Conservation (phyloP, 768 basidiomycete genomes). For the Naganishia kalamii region DNA sequence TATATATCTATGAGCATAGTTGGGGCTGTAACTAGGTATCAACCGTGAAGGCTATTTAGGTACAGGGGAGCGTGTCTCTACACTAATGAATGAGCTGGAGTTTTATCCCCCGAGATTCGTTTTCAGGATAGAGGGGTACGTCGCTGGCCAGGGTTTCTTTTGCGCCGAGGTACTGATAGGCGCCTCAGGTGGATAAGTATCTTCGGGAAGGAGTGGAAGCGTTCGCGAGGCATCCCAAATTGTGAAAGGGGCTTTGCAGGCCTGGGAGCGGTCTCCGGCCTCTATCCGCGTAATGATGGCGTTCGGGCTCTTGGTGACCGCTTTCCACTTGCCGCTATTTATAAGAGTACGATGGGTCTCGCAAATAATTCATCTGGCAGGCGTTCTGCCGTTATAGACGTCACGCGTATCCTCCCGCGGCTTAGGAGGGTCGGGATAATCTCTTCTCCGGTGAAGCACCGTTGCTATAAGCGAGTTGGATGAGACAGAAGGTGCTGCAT, state of each 20-base stretch:
- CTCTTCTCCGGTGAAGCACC: slow-evolving; percentile 6
- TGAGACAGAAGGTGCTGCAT: too few species aligned
- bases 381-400: background rate
- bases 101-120: background rate
- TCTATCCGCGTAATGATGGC: background rate
- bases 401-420: background rate
- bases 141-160: background rate
- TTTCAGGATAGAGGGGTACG: background rate
- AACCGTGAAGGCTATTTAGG: too few species aligned
- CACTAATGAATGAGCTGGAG: background rate
- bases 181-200: background rate
- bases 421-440: background rate
- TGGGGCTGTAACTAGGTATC: too few species aligned
- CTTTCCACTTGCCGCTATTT: background rate
- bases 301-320: background rate
- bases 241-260: background rate
- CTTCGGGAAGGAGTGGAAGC: too few species aligned
- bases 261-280: too few species aligned
- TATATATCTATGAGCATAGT: too few species aligned
- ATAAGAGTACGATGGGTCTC: background rate
- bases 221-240: too few species aligned
- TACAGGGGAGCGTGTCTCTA: too few species aligned
- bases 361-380: background rate
- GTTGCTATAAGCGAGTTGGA: too few species aligned
- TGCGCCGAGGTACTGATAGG: too few species aligned